Evolutionary conservation across 2,329 filamentous ascomycete genomes (phyloP), one percentile per base, ranked within the genome.

Genomic region (Dichotomopilus funicola): DNA sequence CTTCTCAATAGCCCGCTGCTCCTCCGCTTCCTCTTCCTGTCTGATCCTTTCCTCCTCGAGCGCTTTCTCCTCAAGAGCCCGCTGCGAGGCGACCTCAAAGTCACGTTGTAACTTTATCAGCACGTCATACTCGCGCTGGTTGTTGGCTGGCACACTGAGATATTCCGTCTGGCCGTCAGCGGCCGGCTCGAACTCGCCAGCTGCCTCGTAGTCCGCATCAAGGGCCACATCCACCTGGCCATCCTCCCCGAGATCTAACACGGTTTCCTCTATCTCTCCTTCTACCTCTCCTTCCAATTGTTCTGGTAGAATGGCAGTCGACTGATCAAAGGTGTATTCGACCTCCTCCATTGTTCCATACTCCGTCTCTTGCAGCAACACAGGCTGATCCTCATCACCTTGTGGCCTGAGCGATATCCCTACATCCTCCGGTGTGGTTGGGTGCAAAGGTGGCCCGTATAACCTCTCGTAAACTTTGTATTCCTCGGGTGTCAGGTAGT

Each of bases 381-480:
- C 68, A 63, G 74, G 76, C 62, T 71, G 63, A 27, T 61, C 56
- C 12, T 59, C 63, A 9, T 61, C 61, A 33, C 57, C 59, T 7
- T 63, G 63, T 66, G 70, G 49, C 19, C 19, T 27, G 56, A 72
- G 58, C 1, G 74, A 71, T 58, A 74, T 78, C 33, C 72, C 82
- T 4, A 83, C 76, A 68, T 87, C 81, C 55, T 85, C 83, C 1
- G 80, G 77, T 6, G 66, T 70, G 1, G 82, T 86, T 51, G 80
- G 77, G 43, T 84, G 78, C 59, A 88, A 68, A 1, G 91, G 89
- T 37, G 85, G 77, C 1, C 91, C 92, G 68, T 94, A 96, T 12
- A 95, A 73, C 60, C 90, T 79, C 66, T 87, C 83, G 70, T 95
- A 96, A 0, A 95, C 73, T 48, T 73, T 75, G 64, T 87, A 85